These are phyloP conservation scores for Cymodocea nodosa DNA, from an alignment of 116 monocot genomes.

Conservation along the genomic window DNA sequence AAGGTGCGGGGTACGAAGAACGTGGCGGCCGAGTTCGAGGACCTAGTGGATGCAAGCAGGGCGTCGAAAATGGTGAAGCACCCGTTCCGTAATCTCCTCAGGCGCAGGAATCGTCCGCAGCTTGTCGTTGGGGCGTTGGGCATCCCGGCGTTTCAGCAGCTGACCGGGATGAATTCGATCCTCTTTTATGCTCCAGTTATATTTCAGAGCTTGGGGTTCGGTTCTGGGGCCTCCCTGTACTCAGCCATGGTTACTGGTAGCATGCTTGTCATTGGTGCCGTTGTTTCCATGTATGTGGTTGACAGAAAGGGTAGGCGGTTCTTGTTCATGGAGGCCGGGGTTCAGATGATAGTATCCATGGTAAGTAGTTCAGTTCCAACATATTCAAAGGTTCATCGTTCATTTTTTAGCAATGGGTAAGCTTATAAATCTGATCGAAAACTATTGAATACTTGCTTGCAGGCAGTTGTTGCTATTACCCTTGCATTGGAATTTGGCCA, in stretches of 20 bases:
- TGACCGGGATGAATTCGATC: slow-evolving; percentile 86
- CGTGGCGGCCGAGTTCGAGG: slow-evolving; percentile 62
- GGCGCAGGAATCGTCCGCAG: slow-evolving; percentile 57
- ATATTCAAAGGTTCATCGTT: too few species aligned
- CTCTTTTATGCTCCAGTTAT: slow-evolving; percentile 83
- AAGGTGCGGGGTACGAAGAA: slow-evolving; percentile 55
- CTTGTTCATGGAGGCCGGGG: slow-evolving; percentile 79
- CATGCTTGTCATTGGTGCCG: slow-evolving; percentile 62
- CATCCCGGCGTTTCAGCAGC: slow-evolving; percentile 89
- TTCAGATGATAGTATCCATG: slow-evolving; percentile 79
- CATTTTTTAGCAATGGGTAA: too few species aligned
- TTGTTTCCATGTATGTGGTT: slow-evolving; percentile 64
- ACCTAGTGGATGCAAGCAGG: slow-evolving; percentile 71
- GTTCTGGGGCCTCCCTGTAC: slow-evolving; percentile 55
- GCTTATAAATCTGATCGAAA: too few species aligned
- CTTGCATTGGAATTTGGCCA: slow-evolving; percentile 61
- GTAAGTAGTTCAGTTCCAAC: slow-evolving; percentile 9
- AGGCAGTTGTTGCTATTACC: slow-evolving; percentile 34
- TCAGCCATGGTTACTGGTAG: slow-evolving; percentile 66
- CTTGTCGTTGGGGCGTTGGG: slow-evolving; percentile 72
- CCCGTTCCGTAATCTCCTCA: slow-evolving; percentile 74
- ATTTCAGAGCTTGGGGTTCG: slow-evolving; percentile 90
- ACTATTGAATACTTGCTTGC: not conserved
- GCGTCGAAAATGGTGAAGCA: slow-evolving; percentile 47
- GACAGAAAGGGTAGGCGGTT: slow-evolving; percentile 68